phyloP scores from a whole-genome alignment of 202 grass and related monocot species.

The Hordeum pubiflorum region DNA sequence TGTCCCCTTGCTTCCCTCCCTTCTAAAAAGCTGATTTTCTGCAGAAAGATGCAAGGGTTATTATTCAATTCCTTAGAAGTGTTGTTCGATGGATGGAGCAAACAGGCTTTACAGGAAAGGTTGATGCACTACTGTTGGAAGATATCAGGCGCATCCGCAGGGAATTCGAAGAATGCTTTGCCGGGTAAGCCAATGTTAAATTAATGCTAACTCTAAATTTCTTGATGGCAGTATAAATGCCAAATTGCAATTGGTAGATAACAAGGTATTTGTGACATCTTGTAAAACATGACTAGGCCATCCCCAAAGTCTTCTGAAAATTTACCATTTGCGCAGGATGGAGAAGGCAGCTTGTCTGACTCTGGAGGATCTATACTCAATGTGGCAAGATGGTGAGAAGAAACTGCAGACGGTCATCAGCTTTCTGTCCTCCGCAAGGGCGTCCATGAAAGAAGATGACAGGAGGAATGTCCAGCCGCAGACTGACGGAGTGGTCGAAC shows the following conservation, averaged over 20 bases:
- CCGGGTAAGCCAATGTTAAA: constrained; percentile 20
- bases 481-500: background rate
- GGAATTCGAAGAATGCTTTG: constrained; percentile 1
- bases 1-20: background rate
- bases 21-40: constrained; percentile 2
- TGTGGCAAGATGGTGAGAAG: constrained; percentile 25
- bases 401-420: constrained; percentile 29
- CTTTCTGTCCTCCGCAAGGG: constrained; percentile 2
- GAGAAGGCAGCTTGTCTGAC: background rate
- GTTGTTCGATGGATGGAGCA: constrained; percentile 20
- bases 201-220: background rate
- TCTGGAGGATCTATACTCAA: constrained; percentile 12
- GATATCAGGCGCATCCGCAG: constrained; percentile 21
- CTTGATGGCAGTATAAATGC: background rate
- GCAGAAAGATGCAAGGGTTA: constrained; percentile 22
- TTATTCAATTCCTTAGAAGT: constrained; percentile 22
- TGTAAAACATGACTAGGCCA: background rate
- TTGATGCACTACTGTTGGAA: constrained; percentile 15
- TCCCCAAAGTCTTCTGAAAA: background rate
- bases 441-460: background rate
- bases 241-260: background rate
- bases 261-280: background rate
- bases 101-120: background rate
- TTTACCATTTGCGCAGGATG: constrained; percentile 15
- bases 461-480: background rate